These are phyloP conservation scores for Ligustrum vulgare DNA, from an alignment of 257 asterid genomes.

Conservation along the genomic window DNA sequence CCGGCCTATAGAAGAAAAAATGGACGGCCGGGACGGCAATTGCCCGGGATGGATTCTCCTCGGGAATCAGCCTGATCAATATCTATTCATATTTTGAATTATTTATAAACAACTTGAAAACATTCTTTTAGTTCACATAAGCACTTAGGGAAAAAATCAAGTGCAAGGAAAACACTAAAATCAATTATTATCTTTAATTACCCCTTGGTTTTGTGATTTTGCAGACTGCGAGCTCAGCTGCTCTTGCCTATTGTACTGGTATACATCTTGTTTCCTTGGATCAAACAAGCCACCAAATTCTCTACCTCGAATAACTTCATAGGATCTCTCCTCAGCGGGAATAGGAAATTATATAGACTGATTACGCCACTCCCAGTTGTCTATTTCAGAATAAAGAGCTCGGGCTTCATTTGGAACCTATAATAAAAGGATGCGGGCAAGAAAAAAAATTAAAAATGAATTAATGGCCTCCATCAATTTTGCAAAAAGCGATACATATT, in stretches of 20 bases:
- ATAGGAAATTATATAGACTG: slow-evolving; percentile 41
- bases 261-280: slow-evolving; percentile 47
- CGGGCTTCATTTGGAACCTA: slow-evolving; percentile 38
- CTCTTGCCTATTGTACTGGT: slow-evolving; percentile 49
- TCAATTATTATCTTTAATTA: slow-evolving; percentile 13
- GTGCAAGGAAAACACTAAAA: neutral
- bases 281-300: slow-evolving; percentile 47
- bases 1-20: too few species aligned
- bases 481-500: neutral
- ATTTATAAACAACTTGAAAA: too few species aligned
- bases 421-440: slow-evolving; percentile 5
- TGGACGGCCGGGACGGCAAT: too few species aligned
- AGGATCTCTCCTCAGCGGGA: slow-evolving; percentile 50
- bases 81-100: too few species aligned
- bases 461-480: neutral
- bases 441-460: neutral
- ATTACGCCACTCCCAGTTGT: slow-evolving; percentile 64
- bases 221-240: slow-evolving; percentile 42
- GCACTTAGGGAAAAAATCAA: neutral
- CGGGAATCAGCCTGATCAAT: too few species aligned
- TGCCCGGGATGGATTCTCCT: too few species aligned
- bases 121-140: neutral
- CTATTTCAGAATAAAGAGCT: slow-evolving; percentile 61
- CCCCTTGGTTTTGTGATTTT: slow-evolving; percentile 63
- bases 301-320: slow-evolving; percentile 55